These are phyloP conservation scores for Kandelia obovata DNA, from an alignment of 345 rosid species.

Conservation along the genomic window DNA sequence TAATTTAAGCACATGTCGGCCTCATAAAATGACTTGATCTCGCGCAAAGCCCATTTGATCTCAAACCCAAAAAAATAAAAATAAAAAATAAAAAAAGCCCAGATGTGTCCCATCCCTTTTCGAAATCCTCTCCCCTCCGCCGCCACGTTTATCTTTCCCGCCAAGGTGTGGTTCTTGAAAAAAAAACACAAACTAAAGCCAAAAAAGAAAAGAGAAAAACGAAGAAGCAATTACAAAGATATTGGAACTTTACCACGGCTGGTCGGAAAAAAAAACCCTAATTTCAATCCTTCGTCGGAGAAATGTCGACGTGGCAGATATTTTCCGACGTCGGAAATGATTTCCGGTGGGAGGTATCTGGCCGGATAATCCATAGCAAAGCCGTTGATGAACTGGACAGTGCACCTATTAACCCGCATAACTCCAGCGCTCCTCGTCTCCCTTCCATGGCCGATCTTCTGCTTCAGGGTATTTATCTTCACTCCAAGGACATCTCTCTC, in stretches of 20 bases:
- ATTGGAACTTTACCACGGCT: too few species aligned
- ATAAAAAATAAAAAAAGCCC: too few species aligned
- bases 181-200: too few species aligned
- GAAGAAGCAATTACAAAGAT: too few species aligned
- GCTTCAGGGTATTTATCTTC: constrained; percentile 44
- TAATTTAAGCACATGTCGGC: too few species aligned
- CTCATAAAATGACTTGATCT: too few species aligned
- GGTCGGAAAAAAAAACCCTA: neutral
- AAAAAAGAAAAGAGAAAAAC: neutral
- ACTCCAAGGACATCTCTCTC: neutral
- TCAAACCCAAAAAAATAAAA: too few species aligned
- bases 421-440: constrained; percentile 26
- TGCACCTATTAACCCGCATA: constrained; percentile 18
- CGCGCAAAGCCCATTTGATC: too few species aligned
- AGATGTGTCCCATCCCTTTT: too few species aligned
- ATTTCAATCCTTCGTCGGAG: neutral
- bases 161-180: too few species aligned
- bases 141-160: too few species aligned
- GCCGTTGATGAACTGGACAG: constrained; percentile 15
- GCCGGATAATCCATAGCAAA: constrained; percentile 22
- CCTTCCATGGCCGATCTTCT: constrained; percentile 71
- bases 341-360: constrained; percentile 61
- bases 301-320: constrained; percentile 77
- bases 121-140: too few species aligned
- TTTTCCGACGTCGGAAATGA: constrained; percentile 44